A percentile compares a stretch with the other conserved stretches of the same genome.
Conservation (phyloP, 164 flowering plant species). For the Santalum album region DNA sequence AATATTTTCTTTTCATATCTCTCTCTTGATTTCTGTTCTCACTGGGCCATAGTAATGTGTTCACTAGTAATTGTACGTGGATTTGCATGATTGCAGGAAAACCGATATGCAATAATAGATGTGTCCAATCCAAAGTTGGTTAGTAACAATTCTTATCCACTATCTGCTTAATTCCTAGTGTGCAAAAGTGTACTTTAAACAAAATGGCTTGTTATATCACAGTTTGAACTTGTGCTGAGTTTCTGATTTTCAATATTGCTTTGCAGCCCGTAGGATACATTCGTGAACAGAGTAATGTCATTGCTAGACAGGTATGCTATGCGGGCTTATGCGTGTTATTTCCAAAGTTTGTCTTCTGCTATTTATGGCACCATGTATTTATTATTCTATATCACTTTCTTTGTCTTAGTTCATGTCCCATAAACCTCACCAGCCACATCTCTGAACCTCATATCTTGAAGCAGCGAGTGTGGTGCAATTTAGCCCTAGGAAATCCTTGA, state of each 20-base stretch:
- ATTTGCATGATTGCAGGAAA: constrained; percentile 54
- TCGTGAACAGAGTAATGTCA: constrained; percentile 77
- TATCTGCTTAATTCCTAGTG: not conserved
- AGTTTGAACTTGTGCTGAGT: not conserved
- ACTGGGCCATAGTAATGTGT: not conserved
- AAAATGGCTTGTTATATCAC: not conserved
- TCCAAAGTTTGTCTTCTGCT: not conserved
- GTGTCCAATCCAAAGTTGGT: constrained; percentile 74
- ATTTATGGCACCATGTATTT: not conserved
- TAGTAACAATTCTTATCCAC: constrained; percentile 16
- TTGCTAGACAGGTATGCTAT: constrained; percentile 66
- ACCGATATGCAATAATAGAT: constrained; percentile 79
- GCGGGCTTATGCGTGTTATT: not conserved
- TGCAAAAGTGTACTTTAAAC: not conserved
- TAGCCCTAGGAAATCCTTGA: no score
- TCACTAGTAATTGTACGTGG: constrained; percentile 6
- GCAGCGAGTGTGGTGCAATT: no score
- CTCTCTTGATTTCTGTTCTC: constrained; percentile 1
- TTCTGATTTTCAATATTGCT: constrained; percentile 1
- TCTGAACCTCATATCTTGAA: no score
- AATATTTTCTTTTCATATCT: not conserved
- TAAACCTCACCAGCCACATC: no score
- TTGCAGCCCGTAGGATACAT: constrained; percentile 89
- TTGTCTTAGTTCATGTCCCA: no score
- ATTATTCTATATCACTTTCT: not conserved